Percentiles rank a stretch among this genome's conserved stretches.
Evolutionary conservation across 768 basidiomycete genomes (phyloP).

Genomic region (Coprinopsis strossmayeri): DNA sequence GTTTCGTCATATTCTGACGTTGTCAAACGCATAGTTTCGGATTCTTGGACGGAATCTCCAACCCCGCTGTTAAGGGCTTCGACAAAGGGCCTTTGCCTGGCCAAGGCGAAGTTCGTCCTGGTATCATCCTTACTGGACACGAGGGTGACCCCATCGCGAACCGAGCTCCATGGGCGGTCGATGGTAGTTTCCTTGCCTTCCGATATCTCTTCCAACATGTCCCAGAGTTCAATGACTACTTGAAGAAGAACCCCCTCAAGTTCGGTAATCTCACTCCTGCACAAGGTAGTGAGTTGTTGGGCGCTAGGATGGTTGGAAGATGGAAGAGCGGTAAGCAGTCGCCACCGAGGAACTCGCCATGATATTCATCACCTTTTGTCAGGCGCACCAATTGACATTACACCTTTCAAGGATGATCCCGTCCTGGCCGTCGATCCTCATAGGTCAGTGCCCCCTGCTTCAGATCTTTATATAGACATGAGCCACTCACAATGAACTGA

Average conservation of each 20-base stretch:
- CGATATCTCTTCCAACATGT: conserved; percentile 46
- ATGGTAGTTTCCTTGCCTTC: conserved; percentile 49
- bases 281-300: conserved; percentile 41
- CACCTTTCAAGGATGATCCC: conserved; percentile 27
- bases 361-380: conserved; percentile 21
- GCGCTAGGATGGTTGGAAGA: conserved; percentile 46
- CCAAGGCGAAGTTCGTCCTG: conserved; percentile 32
- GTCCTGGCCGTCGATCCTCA: conserved; percentile 27
- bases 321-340: conserved; percentile 47
- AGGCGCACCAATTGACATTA: conserved; percentile 26
- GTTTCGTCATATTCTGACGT: neutral
- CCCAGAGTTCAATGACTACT: conserved; percentile 44
- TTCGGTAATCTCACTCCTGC: conserved; percentile 22
- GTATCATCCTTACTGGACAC: conserved; percentile 38
- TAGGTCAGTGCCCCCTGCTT: conserved; percentile 24
- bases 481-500: too few species aligned
- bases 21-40: conserved; percentile 32
- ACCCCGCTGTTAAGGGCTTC: conserved; percentile 39
- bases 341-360: conserved; percentile 26
- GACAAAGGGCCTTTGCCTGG: conserved; percentile 28
- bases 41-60: conserved; percentile 46
- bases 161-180: conserved; percentile 37
- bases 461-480: too few species aligned
- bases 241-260: conserved; percentile 32
- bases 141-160: conserved; percentile 27